Base-by-base conservation (phyloP, 2,329 filamentous ascomycete species). In the Claviceps capensis region DNA sequence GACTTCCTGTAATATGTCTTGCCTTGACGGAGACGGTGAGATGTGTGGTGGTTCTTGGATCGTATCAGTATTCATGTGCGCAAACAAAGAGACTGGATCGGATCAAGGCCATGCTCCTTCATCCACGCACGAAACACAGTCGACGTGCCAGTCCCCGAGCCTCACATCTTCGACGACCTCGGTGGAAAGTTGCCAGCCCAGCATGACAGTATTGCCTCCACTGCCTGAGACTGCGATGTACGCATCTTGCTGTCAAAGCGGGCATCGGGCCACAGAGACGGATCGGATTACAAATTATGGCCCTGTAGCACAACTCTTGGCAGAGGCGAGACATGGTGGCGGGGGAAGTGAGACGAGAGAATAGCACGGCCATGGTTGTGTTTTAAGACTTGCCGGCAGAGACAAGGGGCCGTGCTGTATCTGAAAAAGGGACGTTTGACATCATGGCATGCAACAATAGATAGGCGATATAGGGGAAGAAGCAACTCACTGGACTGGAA, bases 41-140 rank as follows among this genome's bases (percentile, higher is more conserved):
- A 52, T 51, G 14, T 63, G 61, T 46, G 62, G 62, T 14, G 61
- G 62, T 14, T 54, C 46, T n/a, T 64, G 62, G 62, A 56, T 58
- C 4, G 49, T 63, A 6, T 57, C 58, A 5, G 56, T 63, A 6
- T 60, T 56, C 22, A 47, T 48, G 19, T 53, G 52, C 37, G 26
- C 54, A 19, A 46, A 53, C 4, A 26, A 48, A 4, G 16, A 7
- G 7, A 22, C 34, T 30, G 4, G 30, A 46, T 14, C 22, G 38
- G 26, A 16, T 14, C 23, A 36, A 17, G 37, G 7, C 8, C 5
- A 8, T 19, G 34, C 14, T 19, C 16, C 41, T 38, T 40, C 19
- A 9, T 34, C 9, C 8, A 5, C n/a, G n/a, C 11, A 17, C 3
- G 44, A 22, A 17, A 46, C 6, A 16, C 38, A 14, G 13, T 14